Percentiles rank a stretch among this genome's conserved stretches.
Conservation (phyloP, 352 stramenopile genomes). For the Phytophthora syringae region DNA sequence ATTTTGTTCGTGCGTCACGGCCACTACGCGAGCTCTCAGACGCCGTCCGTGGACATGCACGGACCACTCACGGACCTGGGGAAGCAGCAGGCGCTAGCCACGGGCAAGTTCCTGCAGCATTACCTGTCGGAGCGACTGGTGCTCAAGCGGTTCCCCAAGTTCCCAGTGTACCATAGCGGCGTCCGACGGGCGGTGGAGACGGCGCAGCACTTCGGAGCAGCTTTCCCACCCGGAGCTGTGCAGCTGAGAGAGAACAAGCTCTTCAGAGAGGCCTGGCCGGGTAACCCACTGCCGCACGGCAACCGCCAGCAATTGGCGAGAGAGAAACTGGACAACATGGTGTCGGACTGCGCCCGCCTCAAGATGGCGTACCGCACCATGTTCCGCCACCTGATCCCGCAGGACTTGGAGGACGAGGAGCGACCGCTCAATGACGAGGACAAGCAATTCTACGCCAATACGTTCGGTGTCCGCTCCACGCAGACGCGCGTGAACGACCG, state of each 20-base stretch:
- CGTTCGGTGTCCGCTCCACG: conserved; percentile 45
- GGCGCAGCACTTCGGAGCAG: conserved; percentile 47
- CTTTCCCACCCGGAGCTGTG: conserved; percentile 41
- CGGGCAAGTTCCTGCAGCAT: conserved; percentile 55
- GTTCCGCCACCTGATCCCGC: conserved; percentile 73
- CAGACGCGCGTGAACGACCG: conserved; percentile 49
- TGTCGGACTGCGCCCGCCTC: conserved; percentile 66
- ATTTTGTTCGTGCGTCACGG: conserved; percentile 75
- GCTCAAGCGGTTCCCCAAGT: conserved; percentile 62
- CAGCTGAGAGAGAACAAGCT: conserved; percentile 72
- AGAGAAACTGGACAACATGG: conserved; percentile 81
- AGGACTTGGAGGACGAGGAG: conserved; percentile 60
- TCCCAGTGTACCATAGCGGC: conserved; percentile 68
- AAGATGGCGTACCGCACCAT: conserved; percentile 69
- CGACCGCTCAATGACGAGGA: conserved; percentile 54
- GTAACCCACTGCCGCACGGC: conserved; percentile 63
- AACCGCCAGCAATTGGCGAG: conserved; percentile 71
- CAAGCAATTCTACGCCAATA: conserved; percentile 57
- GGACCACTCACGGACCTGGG: conserved; percentile 65
- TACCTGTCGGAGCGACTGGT: conserved; percentile 56
- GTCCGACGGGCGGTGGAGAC: conserved; percentile 61
- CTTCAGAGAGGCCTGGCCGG: conserved; percentile 71
- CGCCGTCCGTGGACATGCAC: conserved; percentile 55
- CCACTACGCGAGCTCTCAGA: conserved; percentile 63
- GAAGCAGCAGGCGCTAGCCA: conserved; percentile 51